Base-by-base conservation (phyloP, 352 stramenopile species). In the Phytophthora sp. region DNA sequence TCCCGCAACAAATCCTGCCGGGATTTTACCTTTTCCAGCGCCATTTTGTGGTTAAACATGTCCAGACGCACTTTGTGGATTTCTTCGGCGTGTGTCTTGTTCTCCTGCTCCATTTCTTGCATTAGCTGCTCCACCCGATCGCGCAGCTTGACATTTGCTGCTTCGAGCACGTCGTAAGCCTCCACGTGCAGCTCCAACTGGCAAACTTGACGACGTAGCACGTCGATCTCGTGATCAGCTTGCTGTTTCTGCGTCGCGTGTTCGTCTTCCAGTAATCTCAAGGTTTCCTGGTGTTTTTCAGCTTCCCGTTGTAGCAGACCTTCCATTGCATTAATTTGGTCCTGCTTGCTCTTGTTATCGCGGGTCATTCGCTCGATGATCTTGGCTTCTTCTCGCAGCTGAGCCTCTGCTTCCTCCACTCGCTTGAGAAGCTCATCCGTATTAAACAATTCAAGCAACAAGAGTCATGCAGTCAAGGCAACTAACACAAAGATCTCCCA, bases 11-110 rank as follows among this genome's bases (percentile, higher is more conserved):
- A n/a, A n/a, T n/a, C n/a, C n/a, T n/a, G n/a, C n/a, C n/a, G 13
- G 15, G 49, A 35, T n/a, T 16, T 56, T 31, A 89, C 80, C 79
- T 93, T 90, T 63, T 93, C 84, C 24, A 93, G 71, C 31, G 82
- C 82, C 82, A 93, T 91, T 54, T 91, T 93, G 76, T 91, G 84
- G 54, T 93, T 93, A 60, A 93, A 93, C 82, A 91, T 90, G 58
- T 93, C 84, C 35, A 92, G 71, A 8, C 82, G 76, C 42, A 92
- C 80, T 66, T 89, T 88, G 59, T 92, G 82, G 52, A 92, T 89
- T 66, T 92, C 80, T 20, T 92, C 78, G 7, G 79, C 80, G 50
- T 92, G 84, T 7, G 27, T 75, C 47, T 81, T 84, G 55, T 77
- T 88, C 36, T 90, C 82, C 20, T 75, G 58, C 59, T 90, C 82